These are phyloP conservation scores for Melocanna baccifera DNA, from an alignment of 176 grass and related monocot species.

Conservation along the genomic window DNA sequence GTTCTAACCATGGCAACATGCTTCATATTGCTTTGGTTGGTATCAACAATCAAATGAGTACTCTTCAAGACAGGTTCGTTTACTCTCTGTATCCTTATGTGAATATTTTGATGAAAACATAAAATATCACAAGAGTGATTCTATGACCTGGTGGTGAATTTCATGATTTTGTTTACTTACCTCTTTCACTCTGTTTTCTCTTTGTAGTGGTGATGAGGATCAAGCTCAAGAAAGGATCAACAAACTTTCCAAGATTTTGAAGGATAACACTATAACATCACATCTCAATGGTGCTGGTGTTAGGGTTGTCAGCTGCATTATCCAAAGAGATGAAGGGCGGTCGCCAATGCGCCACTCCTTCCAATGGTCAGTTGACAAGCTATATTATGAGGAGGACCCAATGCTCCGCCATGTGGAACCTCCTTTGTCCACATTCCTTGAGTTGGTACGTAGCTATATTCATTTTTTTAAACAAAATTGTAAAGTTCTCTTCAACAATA, in stretches of 20 bases:
- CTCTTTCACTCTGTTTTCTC: slow-evolving; percentile 13
- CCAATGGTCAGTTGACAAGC: slow-evolving; percentile 76
- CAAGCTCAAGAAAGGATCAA: slow-evolving; percentile 97
- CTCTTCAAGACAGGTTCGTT: slow-evolving; percentile 89
- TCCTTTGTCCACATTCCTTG: slow-evolving; percentile 90
- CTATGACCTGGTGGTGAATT: neutral
- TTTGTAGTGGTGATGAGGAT: slow-evolving; percentile 94
- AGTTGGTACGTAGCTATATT: slow-evolving; percentile 64
- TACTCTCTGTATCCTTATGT: slow-evolving; percentile 19
- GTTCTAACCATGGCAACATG: slow-evolving; percentile 73
- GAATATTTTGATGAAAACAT: slow-evolving; percentile 20
- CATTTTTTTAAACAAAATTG: neutral
- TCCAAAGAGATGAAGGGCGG: slow-evolving; percentile 97
- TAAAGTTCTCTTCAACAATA: slow-evolving; percentile 18
- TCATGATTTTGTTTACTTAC: slow-evolving; percentile 25
- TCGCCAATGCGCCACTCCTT: slow-evolving; percentile 96
- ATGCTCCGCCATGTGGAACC: slow-evolving; percentile 95
- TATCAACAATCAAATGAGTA: slow-evolving; percentile 99
- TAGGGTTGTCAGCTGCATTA: slow-evolving; percentile 87
- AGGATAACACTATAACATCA: slow-evolving; percentile 68
- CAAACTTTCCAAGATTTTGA: slow-evolving; percentile 94
- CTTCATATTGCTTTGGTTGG: slow-evolving; percentile 94
- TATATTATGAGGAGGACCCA: slow-evolving; percentile 92
- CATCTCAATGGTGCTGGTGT: slow-evolving; percentile 71
- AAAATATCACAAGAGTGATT: slow-evolving; percentile 11